phyloP scores from a whole-genome alignment of 2,329 filamentous ascomycete species.

The Penicillium sp. region DNA sequence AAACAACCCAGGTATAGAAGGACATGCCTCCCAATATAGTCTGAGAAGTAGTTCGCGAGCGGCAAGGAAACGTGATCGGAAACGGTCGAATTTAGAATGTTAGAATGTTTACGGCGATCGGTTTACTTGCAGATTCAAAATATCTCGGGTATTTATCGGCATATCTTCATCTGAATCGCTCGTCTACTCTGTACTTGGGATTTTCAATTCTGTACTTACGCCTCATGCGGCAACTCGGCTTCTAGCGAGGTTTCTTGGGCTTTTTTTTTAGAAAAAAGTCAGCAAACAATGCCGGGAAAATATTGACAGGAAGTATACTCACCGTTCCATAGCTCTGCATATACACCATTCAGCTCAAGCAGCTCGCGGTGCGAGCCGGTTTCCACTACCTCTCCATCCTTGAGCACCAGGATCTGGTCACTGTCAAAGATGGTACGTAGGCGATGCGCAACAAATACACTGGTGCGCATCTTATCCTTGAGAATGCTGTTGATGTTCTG shows the following conservation, averaged over 20 bases:
- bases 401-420: conserved; percentile 87
- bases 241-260: conserved; percentile 60
- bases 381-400: conserved; percentile 81
- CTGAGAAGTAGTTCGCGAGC: too few relatives aligned
- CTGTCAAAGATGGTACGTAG: conserved; percentile 91
- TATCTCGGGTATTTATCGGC: too few relatives aligned
- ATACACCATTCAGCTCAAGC: conserved; percentile 69
- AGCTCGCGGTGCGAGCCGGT: conserved; percentile 82
- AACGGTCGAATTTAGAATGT: too few relatives aligned
- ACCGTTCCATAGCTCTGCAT: conserved; percentile 89
- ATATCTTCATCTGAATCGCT: neutral
- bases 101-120: too few relatives aligned
- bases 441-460: conserved; percentile 91
- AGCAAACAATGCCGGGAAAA: neutral
- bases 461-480: conserved; percentile 82
- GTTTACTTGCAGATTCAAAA: too few relatives aligned
- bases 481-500: conserved; percentile 90
- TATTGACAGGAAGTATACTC: conserved; percentile 39
- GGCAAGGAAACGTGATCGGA: too few relatives aligned
- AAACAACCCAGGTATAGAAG: too few relatives aligned
- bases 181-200: neutral
- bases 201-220: neutral
- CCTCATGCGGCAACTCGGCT: conserved; percentile 35
- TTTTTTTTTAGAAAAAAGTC: conserved; percentile 31
- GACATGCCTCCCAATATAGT: too few relatives aligned